phyloP scores from a whole-genome alignment of 257 asterid genomes.

The Solanum etuberosum region DNA sequence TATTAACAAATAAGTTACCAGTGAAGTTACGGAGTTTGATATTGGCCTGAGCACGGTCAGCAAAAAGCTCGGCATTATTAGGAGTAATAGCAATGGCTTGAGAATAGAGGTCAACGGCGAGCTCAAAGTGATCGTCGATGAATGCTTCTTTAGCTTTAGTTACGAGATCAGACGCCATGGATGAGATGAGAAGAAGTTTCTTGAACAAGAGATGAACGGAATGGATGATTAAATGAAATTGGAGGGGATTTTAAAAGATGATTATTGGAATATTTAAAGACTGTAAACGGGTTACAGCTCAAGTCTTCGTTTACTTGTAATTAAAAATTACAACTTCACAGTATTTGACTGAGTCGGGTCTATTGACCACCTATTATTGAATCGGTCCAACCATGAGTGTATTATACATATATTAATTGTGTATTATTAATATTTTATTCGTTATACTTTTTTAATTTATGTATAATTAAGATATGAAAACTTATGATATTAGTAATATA shows the following conservation, averaged over 20 bases:
- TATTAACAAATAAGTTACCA: neutral
- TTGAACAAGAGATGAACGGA: neutral
- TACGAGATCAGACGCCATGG: conserved; percentile 90
- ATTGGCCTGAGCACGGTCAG: conserved; percentile 91
- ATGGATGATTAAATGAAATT: neutral
- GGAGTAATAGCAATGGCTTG: conserved; percentile 69
- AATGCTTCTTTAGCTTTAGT: conserved; percentile 75
- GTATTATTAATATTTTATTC: too few relatives aligned
- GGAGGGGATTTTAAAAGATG: neutral
- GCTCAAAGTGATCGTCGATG: conserved; percentile 92
- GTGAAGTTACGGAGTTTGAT: conserved; percentile 67
- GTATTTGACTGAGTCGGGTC: neutral
- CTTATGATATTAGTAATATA: too few relatives aligned
- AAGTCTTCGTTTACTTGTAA: neutral
- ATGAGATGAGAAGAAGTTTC: neutral
- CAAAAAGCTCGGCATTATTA: conserved; percentile 59
- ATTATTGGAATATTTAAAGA: neutral
- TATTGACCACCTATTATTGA: neutral
- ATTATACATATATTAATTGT: too few relatives aligned
- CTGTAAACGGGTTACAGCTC: neutral
- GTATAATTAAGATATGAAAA: too few relatives aligned
- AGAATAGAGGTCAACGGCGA: conserved; percentile 90
- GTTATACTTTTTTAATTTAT: too few relatives aligned
- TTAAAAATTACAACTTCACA: neutral
- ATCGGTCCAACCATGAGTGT: neutral